Percentiles rank a stretch among this genome's conserved stretches.
Conservation (phyloP, 768 basidiomycete species). For the Xerocomellus intermedius region DNA sequence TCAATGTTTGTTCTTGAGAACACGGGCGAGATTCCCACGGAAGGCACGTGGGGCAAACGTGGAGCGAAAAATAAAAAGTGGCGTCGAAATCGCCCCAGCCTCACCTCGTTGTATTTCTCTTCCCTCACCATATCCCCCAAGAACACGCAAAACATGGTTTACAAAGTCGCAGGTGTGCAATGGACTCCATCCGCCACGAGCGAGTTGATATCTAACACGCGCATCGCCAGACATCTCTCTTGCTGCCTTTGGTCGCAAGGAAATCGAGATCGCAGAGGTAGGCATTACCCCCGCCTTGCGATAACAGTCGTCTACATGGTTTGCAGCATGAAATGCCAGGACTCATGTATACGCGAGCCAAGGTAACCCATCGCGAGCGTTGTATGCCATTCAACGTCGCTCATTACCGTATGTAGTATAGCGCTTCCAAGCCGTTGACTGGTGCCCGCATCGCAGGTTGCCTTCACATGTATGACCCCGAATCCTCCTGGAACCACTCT, state of each 20-base stretch:
- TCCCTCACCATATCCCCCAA: slow-evolving; percentile 23
- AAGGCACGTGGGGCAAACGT: slow-evolving; percentile 33
- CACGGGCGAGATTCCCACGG: slow-evolving; percentile 24
- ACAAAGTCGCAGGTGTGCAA: slow-evolving; percentile 82
- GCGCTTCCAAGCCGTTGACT: slow-evolving; percentile 77
- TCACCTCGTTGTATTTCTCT: slow-evolving; percentile 21
- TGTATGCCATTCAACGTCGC: slow-evolving; percentile 4
- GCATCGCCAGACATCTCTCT: slow-evolving; percentile 78
- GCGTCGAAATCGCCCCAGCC: slow-evolving; percentile 19
- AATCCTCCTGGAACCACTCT: background rate
- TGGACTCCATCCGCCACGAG: background rate
- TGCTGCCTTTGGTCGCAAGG: slow-evolving; percentile 99
- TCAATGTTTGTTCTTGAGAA: too few species aligned
- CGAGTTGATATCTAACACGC: background rate
- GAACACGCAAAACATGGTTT: slow-evolving; percentile 54
- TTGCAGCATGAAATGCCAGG: slow-evolving; percentile 89
- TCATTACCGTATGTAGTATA: slow-evolving; percentile 54
- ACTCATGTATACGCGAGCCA: slow-evolving; percentile 88
- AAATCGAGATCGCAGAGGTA: slow-evolving; percentile 99
- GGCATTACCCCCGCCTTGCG: slow-evolving; percentile 19
- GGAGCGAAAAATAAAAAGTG: slow-evolving; percentile 32
- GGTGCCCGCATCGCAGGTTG: slow-evolving; percentile 97
- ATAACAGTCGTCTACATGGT: slow-evolving; percentile 10
- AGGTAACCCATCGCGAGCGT: slow-evolving; percentile 48
- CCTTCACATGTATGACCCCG: slow-evolving; percentile 84